Conservation (phyloP, 352 stramenopile genomes). For the Ophiocytium majus region DNA sequence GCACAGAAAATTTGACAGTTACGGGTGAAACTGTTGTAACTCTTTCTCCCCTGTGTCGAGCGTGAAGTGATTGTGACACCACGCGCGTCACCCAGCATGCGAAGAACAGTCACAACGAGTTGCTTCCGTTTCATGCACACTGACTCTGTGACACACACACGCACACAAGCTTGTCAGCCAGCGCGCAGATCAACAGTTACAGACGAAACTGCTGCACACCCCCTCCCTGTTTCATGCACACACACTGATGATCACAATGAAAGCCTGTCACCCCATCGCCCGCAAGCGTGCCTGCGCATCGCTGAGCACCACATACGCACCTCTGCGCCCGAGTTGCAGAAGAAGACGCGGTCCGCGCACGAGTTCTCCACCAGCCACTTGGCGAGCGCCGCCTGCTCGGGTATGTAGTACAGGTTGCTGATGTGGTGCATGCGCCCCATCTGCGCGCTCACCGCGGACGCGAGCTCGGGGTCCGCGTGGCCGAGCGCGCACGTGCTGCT, state of each 20-base stretch:
- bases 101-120: too few species aligned
- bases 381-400: slow-evolving; percentile 78
- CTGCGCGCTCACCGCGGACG: slow-evolving; percentile 68
- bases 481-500: slow-evolving; percentile 53
- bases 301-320: too few species aligned
- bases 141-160: too few species aligned
- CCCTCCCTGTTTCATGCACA: background rate
- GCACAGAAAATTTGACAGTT: too few species aligned
- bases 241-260: background rate
- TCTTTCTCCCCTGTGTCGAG: background rate
- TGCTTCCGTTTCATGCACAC: too few species aligned
- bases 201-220: too few species aligned
- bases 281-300: slow-evolving; percentile 74
- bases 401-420: slow-evolving; percentile 94
- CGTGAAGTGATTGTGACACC: too few species aligned
- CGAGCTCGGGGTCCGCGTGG: slow-evolving; percentile 81
- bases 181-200: too few species aligned
- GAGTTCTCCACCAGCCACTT: slow-evolving; percentile 91
- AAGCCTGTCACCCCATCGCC: background rate
- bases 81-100: too few species aligned
- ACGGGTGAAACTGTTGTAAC: too few species aligned
- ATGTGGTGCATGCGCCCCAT: slow-evolving; percentile 85
- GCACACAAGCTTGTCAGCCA: too few species aligned
- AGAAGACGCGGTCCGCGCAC: slow-evolving; percentile 91
- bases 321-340: slow-evolving; percentile 93